phyloP scores from a whole-genome alignment of 2,329 filamentous ascomycete genomes.

The Paecilomyces formosus region DNA sequence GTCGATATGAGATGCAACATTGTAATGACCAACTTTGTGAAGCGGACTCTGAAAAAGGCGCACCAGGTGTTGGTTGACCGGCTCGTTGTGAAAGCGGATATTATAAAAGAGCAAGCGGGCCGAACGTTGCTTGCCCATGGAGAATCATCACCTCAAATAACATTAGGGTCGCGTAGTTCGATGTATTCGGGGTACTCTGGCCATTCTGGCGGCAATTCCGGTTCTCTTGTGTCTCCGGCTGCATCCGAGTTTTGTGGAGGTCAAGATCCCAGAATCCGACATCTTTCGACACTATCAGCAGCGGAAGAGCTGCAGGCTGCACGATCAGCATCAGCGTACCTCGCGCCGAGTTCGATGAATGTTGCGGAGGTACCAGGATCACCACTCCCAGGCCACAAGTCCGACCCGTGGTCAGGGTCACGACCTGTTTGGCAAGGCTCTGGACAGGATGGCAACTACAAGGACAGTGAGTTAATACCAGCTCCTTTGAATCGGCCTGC shows the following conservation, averaged over 20 bases:
- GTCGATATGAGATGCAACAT: slow-evolving; percentile 75
- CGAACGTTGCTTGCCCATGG: background rate
- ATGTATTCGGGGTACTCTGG: background rate
- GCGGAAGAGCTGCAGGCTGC: background rate
- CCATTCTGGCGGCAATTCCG: background rate
- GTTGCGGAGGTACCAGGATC: background rate
- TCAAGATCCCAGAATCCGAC: background rate
- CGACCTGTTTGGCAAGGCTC: background rate
- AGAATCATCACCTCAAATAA: background rate
- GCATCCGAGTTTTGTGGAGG: background rate
- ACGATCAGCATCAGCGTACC: background rate
- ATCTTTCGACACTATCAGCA: background rate
- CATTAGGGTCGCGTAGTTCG: background rate
- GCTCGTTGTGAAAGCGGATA: slow-evolving; percentile 44
- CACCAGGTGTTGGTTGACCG: slow-evolving; percentile 61
- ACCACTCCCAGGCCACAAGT: background rate
- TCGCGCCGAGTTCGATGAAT: background rate
- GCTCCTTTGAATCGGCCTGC: background rate
- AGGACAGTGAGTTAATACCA: background rate
- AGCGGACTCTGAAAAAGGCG: slow-evolving; percentile 70
- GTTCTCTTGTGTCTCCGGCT: background rate
- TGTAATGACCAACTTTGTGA: slow-evolving; percentile 66
- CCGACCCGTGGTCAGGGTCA: background rate
- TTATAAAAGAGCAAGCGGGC: slow-evolving; percentile 8
- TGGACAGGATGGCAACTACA: background rate